Conservation (phyloP, 805 yeast species). For the Barnettozyma wickerhamii region DNA sequence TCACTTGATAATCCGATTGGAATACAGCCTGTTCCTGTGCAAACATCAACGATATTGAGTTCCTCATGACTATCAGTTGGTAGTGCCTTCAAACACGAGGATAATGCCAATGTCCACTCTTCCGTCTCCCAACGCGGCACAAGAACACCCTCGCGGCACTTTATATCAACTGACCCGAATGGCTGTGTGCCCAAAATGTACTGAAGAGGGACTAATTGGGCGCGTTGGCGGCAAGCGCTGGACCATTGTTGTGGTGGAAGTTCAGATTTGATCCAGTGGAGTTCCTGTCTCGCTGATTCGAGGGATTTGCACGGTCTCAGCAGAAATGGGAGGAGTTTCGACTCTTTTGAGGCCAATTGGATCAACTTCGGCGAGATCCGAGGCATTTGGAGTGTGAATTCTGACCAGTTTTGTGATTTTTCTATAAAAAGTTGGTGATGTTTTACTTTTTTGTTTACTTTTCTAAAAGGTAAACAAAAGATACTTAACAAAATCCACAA, state of each 20-base stretch:
- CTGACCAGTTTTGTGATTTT: background rate
- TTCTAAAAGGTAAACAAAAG: background rate
- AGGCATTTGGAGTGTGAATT: no score
- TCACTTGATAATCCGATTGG: conserved; percentile 46
- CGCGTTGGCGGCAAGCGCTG: conserved; percentile 50
- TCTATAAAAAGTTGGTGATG: background rate
- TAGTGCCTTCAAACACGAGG: conserved; percentile 12
- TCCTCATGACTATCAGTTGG: conserved; percentile 2
- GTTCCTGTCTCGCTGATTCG: conserved; percentile 46
- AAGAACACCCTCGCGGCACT: conserved; percentile 60
- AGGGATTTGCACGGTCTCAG: conserved; percentile 21
- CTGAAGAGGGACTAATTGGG: conserved; percentile 66
- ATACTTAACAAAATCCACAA: background rate
- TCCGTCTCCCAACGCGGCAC: conserved; percentile 97
- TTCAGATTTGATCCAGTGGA: conserved; percentile 60
- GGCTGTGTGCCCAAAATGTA: conserved; percentile 86
- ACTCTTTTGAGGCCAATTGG: conserved; percentile 6
- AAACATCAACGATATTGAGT: conserved; percentile 54
- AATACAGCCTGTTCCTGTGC: conserved; percentile 90
- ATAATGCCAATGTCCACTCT: conserved; percentile 66
- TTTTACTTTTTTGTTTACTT: background rate
- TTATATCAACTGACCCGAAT: conserved; percentile 63
- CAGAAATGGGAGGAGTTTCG: conserved; percentile 14
- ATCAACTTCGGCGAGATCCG: conserved; percentile 15
- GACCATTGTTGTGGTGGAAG: conserved; percentile 44